Base-by-base conservation (phyloP, 768 basidiomycete genomes). In the Sistotremastrum suecicum region DNA sequence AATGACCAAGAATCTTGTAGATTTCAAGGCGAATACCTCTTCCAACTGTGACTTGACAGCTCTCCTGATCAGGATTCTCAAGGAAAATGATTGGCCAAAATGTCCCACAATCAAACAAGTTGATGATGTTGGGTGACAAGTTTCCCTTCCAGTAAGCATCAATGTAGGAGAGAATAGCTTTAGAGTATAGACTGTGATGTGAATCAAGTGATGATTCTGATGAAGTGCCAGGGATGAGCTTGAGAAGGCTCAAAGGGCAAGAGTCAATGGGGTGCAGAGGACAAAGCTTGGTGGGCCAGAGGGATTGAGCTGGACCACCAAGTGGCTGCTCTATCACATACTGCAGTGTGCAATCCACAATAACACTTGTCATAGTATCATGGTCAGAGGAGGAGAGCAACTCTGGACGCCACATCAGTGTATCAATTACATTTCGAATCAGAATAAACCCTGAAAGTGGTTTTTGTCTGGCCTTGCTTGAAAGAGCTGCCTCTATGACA, bases 11-110 rank as follows among this genome's bases (percentile, higher is more conserved):
- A 20, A 20, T 20, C 20, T 20, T 20, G 20, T 20, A 20, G 20
- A 20, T 20, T 20, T 20, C 20, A 20, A 20, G 20, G 20, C 20
- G 20, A 20, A 20, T 20, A 20, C 20, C 20, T 20, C 20, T 20
- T 20, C 20, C 20, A 20, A 20, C 20, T 20, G 20, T 20, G 20
- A 20, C 20, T 20, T 20, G 20, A 20, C 20, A 20, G 0, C 75
- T 75, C 57, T 85, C 82, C 32, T 71, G 43, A 58, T 89, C 85
- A 0, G 86, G 86, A 51, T 78, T 72, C 49, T 89, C 86, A 12
- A 89, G 69, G 57, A 84, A 86, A n/a, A 78, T 56, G 34, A 68
- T 65, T 4, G 81, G 76, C 82, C 83, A 88, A 47, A 67, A 77
- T 1, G 82, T 76, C 11, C 70, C 73, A 0, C 80, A 76, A 46